Base-by-base conservation (phyloP, 2,329 filamentous ascomycete genomes). In the Calycina herbarum region DNA sequence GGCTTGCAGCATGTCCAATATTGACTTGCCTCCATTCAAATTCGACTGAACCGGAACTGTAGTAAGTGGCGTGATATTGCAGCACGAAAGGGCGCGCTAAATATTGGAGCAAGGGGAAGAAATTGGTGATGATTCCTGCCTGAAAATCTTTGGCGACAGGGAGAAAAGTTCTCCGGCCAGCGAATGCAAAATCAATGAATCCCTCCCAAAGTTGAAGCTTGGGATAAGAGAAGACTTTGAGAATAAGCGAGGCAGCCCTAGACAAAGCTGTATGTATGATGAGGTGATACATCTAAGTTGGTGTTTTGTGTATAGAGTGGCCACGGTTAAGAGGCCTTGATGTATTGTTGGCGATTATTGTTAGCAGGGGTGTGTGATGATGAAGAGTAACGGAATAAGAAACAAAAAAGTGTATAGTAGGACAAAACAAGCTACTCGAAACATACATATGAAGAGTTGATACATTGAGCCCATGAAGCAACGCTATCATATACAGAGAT, bases 71-170 rank as follows among this genome's bases (percentile, higher is more conserved):
- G 56, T 57, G 56, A 57, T 57, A 6, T 15, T 15, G 27, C 17
- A 15, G 17, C 11, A 31, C 13, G 72, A 65, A 73, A 75, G 17
- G 70, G 69, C 29, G 68, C 65, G 48, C 69, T 71, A 27, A 70
- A 72, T 45, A 67, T 68, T 54, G 72, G 74, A 7, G 73, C 72
- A 20, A 76, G 65, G 24, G 71, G 69, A 51, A 76, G 70, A 65
- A 76, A 76, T 3, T 31, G 66, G 63, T 66, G 66, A 20, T 62
- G 61, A 13, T 61, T 17, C 24, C 31, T n/a, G 56, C n/a, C n/a
- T 63, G 66, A 57, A 8, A 33, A 5, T 33, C 31, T 33, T 33
- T 33, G 31, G 31, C 31, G 31, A 8, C 31, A 33, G 31, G 31
- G 29, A 68, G 57, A 35, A 68, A 69, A 33, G 66, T 72, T 31